These are phyloP conservation scores for Malassezia sp. DNA, from an alignment of 1,284 basidiomycete genomes.

Conservation along the genomic window DNA sequence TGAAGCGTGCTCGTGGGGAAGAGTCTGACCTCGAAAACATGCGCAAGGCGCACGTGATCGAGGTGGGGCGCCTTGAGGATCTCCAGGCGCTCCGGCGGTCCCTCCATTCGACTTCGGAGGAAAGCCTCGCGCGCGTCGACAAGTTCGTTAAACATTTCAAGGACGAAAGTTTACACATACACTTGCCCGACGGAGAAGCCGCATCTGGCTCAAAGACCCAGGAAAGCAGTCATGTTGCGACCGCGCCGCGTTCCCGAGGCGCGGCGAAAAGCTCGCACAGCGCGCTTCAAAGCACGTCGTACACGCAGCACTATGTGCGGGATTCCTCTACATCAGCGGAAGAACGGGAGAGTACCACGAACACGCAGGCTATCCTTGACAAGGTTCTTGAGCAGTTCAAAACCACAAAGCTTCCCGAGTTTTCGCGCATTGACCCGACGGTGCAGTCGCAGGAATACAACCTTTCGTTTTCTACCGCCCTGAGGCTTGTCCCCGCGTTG, in stretches of 20 bases:
- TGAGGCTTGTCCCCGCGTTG: conserved; percentile 42
- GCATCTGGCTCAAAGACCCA: too few relatives aligned
- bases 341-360: conserved; percentile 12
- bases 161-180: too few relatives aligned
- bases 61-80: conserved; percentile 1
- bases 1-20: neutral
- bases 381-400: conserved; percentile 39
- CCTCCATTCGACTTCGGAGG: neutral
- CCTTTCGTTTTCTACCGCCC: conserved; percentile 32
- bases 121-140: neutral
- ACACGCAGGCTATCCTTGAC: conserved; percentile 23
- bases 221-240: too few relatives aligned
- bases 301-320: conserved; percentile 13
- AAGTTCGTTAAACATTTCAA: conserved; percentile 4
- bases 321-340: conserved; percentile 2
- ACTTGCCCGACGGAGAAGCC: too few relatives aligned
- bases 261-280: too few relatives aligned
- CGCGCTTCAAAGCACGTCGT: too few relatives aligned
- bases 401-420: conserved; percentile 25
- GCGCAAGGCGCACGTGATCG: neutral
- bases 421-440: conserved; percentile 34
- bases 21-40: neutral
- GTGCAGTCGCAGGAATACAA: conserved; percentile 22
- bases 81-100: neutral
- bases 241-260: too few relatives aligned